A percentile compares a stretch with the other conserved stretches of the same genome.
Conservation (phyloP, 345 rosid species). For the Isatis tinctoria region DNA sequence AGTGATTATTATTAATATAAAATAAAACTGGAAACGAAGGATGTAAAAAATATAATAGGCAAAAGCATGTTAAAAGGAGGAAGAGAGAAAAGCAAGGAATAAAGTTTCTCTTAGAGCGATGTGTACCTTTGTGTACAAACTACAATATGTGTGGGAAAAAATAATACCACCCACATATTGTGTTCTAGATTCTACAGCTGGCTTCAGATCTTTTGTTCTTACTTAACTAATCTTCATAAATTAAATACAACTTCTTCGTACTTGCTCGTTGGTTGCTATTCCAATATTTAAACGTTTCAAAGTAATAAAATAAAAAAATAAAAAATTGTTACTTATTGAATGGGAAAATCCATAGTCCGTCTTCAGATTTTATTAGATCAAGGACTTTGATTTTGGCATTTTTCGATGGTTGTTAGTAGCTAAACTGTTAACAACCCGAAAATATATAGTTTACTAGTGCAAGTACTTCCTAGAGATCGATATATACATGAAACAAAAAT, state of each 20-base stretch:
- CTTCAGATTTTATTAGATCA: neutral
- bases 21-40: too few species aligned
- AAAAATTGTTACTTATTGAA: neutral
- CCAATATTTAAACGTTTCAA: neutral
- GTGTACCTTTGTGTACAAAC: conserved; percentile 36
- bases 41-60: neutral
- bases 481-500: neutral
- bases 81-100: conserved; percentile 19
- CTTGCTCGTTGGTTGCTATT: neutral
- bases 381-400: neutral
- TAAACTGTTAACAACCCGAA: neutral
- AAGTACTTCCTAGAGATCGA: neutral
- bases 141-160: conserved; percentile 15
- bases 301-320: neutral
- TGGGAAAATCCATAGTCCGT: neutral
- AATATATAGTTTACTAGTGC: neutral
- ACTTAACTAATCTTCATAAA: neutral
- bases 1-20: too few species aligned
- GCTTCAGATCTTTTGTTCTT: conserved; percentile 7
- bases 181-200: conserved; percentile 29
- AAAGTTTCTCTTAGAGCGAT: conserved; percentile 19
- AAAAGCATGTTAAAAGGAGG: neutral
- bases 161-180: conserved; percentile 14
- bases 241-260: neutral
- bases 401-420: neutral